Conservation (phyloP, 2,329 filamentous ascomycete species). For the Fusarium duplospermum region DNA sequence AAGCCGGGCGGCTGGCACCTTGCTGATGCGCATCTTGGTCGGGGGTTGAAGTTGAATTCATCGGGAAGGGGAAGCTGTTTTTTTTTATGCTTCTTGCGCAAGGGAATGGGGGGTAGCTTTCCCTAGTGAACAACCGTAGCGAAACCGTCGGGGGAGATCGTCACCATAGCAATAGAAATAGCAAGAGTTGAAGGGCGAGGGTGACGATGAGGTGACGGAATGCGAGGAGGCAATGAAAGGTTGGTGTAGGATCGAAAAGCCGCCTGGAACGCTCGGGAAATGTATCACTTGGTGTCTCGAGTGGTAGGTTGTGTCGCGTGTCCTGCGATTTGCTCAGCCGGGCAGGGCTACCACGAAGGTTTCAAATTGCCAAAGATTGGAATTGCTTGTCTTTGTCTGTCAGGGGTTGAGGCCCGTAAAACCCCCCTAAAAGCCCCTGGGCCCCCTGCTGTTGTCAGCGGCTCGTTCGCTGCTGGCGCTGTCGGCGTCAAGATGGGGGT, state of each 20-base stretch:
- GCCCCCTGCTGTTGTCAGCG: neutral
- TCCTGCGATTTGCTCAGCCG: slow-evolving; percentile 7
- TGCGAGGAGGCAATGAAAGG: slow-evolving; percentile 2
- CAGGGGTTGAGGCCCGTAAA: slow-evolving; percentile 34
- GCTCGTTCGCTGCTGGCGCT: slow-evolving; percentile 27
- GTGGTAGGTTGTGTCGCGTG: slow-evolving; percentile 25
- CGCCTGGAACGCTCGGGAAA: slow-evolving; percentile 29
- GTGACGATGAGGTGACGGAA: neutral
- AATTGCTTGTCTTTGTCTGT: slow-evolving; percentile 39
- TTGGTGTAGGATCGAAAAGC: slow-evolving; percentile 27
- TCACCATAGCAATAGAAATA: slow-evolving; percentile 32
- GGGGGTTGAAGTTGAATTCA: slow-evolving; percentile 42
- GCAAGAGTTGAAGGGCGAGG: neutral
- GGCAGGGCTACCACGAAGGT: slow-evolving; percentile 20
- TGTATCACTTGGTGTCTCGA: slow-evolving; percentile 29
- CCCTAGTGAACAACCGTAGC: slow-evolving; percentile 25
- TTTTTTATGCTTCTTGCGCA: slow-evolving; percentile 13
- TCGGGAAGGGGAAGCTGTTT: slow-evolving; percentile 36
- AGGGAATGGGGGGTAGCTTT: slow-evolving; percentile 13
- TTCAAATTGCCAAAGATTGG: slow-evolving; percentile 38
- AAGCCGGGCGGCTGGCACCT: slow-evolving; percentile 23
- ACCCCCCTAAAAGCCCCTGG: slow-evolving; percentile 9
- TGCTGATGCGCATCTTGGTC: slow-evolving; percentile 37
- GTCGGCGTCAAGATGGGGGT: slow-evolving; percentile 37
- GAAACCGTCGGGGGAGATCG: slow-evolving; percentile 14